Percentiles rank a stretch among this genome's conserved stretches.
phyloP scores from a whole-genome alignment of 305 asterid genomes.

The Ajuga reptans region DNA sequence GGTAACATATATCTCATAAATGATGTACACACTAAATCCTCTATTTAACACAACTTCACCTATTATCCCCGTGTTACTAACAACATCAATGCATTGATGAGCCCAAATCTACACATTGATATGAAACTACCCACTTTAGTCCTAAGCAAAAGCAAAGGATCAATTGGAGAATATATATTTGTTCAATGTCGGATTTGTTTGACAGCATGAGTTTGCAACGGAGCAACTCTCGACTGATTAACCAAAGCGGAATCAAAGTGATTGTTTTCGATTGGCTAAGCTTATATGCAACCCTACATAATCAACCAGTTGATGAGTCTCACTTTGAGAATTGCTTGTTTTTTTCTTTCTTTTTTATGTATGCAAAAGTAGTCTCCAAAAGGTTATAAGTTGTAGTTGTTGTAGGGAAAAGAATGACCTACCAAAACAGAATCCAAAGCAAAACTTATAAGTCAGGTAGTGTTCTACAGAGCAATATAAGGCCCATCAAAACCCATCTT shows the following conservation, averaged over 20 bases:
- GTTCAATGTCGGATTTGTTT: too few relatives aligned
- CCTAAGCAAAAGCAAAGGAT: too few relatives aligned
- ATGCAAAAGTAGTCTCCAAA: not conserved
- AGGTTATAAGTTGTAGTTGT: not conserved
- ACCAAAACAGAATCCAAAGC: slow-evolving; percentile 21
- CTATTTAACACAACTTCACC: too few relatives aligned
- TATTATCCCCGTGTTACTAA: too few relatives aligned
- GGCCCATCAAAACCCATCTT: slow-evolving; percentile 15
- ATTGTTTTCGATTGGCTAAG: not conserved
- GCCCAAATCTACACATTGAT: too few relatives aligned
- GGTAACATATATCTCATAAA: too few relatives aligned
- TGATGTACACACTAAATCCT: too few relatives aligned
- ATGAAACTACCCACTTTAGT: too few relatives aligned
- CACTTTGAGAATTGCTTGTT: not conserved
- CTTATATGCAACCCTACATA: slow-evolving; percentile 7
- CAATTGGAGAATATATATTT: too few relatives aligned
- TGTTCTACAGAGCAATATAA: not conserved
- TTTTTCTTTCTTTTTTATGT: not conserved
- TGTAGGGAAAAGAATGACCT: slow-evolving; percentile 11
- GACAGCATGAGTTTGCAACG: too few relatives aligned
- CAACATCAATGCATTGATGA: too few relatives aligned
- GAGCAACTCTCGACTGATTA: too few relatives aligned
- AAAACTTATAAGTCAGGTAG: not conserved
- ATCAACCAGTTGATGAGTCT: not conserved
- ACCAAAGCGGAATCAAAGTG: not conserved